Percentiles rank a stretch among this genome's conserved stretches.
These are phyloP conservation scores for Fraxinus anomala DNA, from an alignment of 257 asterid genomes.

Conservation along the genomic window DNA sequence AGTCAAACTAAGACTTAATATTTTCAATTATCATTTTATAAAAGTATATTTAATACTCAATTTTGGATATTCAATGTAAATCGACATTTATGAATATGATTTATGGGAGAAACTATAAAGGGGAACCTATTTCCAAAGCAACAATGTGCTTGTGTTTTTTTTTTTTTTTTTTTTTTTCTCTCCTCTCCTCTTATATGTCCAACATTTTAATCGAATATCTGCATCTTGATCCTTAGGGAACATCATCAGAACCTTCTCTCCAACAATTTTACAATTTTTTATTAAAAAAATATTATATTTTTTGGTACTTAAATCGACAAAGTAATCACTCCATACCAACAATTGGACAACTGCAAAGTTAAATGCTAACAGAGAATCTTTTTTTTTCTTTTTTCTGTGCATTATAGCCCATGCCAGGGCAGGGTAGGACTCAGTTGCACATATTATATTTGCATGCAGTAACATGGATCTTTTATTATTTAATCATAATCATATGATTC, in stretches of 20 bases:
- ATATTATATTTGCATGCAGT: slow-evolving; percentile 49
- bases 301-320: slow-evolving; percentile 9
- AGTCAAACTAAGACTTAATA: no score
- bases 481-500: slow-evolving; percentile 22
- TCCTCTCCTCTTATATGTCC: background rate
- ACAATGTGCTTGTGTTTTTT: slow-evolving; percentile 15
- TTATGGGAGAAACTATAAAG: background rate
- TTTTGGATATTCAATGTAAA: no score
- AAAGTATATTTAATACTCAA: no score
- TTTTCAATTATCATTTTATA: no score
- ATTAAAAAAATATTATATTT: background rate
- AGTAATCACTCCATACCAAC: slow-evolving; percentile 19
- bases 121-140: slow-evolving; percentile 38
- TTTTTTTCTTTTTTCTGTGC: slow-evolving; percentile 23
- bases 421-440: slow-evolving; percentile 42
- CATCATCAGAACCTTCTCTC: slow-evolving; percentile 33
- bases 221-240: slow-evolving; percentile 14
- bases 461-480: slow-evolving; percentile 46
- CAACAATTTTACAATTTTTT: background rate
- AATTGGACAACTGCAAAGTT: slow-evolving; percentile 36
- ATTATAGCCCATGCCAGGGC: slow-evolving; percentile 59
- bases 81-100: background rate
- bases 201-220: slow-evolving; percentile 15
- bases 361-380: slow-evolving; percentile 42
- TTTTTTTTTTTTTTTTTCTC: slow-evolving; percentile 29